Evolutionary conservation across 495 filamentous ascomycete genomes (phyloP).

Genomic region (Aspergillus sclerotioniger): DNA sequence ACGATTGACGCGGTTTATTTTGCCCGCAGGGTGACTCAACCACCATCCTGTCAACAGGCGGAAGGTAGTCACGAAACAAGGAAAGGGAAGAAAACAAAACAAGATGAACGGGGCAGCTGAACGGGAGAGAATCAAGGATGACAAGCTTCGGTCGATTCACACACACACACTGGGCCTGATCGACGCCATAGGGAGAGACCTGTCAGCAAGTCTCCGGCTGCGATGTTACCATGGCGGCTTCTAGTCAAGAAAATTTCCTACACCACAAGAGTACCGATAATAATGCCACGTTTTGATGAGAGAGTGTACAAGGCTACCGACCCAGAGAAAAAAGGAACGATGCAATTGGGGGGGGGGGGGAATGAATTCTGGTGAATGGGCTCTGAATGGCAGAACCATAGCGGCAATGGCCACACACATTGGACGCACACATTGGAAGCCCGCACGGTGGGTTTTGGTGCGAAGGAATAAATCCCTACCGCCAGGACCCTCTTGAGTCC

Average conservation of each 20-base stretch:
- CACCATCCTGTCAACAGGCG: not conserved
- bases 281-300: conserved; percentile 24
- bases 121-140: not conserved
- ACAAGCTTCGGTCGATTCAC: not conserved
- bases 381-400: conserved; percentile 4
- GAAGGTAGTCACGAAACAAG: not conserved
- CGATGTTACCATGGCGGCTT: conserved; percentile 14
- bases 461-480: not conserved
- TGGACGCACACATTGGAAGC: not conserved
- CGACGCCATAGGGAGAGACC: conserved; percentile 11
- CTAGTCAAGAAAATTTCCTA: conserved; percentile 11
- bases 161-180: conserved; percentile 2
- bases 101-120: not conserved
- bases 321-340: not conserved
- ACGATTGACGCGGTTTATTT: not conserved
- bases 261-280: conserved; percentile 8
- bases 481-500: too few species aligned
- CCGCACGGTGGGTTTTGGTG: not conserved
- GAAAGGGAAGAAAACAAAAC: not conserved
- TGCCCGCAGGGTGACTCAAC: not conserved
- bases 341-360: not conserved
- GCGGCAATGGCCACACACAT: not conserved
- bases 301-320: not conserved
- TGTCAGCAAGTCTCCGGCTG: conserved; percentile 21
- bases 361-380: not conserved